Evolutionary conservation across 176 grass and related monocot genomes (phyloP).

Genomic region (Paspalum vaginatum): DNA sequence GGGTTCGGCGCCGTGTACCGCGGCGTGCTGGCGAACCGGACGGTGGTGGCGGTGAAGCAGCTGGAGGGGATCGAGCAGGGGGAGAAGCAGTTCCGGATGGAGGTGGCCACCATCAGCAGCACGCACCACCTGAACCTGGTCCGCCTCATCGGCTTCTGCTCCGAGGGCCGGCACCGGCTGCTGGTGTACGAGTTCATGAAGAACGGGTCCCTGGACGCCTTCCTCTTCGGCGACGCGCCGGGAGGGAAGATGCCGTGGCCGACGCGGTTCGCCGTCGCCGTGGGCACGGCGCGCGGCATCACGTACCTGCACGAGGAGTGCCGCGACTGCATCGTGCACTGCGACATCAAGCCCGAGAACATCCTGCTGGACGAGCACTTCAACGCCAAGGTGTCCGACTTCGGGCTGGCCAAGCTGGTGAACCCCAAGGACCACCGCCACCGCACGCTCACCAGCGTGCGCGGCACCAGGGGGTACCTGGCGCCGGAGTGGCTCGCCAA

Average conservation of each 20-base stretch:
- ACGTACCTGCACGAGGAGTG: constrained; percentile 99
- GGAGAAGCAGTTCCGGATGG: constrained; percentile 99
- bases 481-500: constrained; percentile 97
- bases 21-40: constrained; percentile 80
- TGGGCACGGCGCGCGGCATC: constrained; percentile 84
- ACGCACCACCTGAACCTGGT: constrained; percentile 98
- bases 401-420: constrained; percentile 91
- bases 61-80: constrained; percentile 99
- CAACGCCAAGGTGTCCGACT: constrained; percentile 97
- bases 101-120: constrained; percentile 98
- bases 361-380: constrained; percentile 85
- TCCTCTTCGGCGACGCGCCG: constrained; percentile 65
- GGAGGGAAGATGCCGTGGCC: constrained; percentile 58
- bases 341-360: constrained; percentile 99
- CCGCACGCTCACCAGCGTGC: constrained; percentile 78
- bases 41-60: constrained; percentile 80
- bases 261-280: constrained; percentile 67
- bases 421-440: constrained; percentile 89
- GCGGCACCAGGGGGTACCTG: constrained; percentile 84
- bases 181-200: constrained; percentile 99
- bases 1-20: constrained; percentile 92
- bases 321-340: constrained; percentile 96
- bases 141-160: constrained; percentile 93
- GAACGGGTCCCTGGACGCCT: constrained; percentile 76
- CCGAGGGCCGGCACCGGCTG: constrained; percentile 87